Conservation (phyloP, 345 rosid species). For the Dipteronia sinensis region DNA sequence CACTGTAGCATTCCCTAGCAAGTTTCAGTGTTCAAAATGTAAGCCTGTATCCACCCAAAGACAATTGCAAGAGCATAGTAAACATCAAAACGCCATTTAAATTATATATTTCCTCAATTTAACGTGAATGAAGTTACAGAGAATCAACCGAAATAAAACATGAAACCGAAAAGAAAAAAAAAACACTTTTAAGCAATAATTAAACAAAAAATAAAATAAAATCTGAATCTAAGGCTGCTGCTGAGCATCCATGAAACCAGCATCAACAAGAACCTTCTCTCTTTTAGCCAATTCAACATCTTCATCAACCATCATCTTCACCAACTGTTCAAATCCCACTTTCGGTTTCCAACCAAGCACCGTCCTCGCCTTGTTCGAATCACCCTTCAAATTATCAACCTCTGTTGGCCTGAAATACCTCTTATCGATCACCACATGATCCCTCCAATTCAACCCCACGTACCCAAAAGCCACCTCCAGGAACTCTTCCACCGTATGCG, state of each 20-base stretch:
- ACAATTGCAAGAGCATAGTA: background rate
- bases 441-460: conserved; percentile 57
- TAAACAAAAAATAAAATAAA: background rate
- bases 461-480: conserved; percentile 76
- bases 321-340: conserved; percentile 80
- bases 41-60: background rate
- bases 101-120: background rate
- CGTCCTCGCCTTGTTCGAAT: conserved; percentile 55
- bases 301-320: conserved; percentile 93
- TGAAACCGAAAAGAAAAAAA: background rate
- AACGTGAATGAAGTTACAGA: background rate
- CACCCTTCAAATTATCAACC: conserved; percentile 64
- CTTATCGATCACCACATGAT: conserved; percentile 64
- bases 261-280: conserved; percentile 93
- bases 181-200: background rate
- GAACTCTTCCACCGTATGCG: conserved; percentile 91
- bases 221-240: conserved; percentile 64
- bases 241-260: conserved; percentile 83
- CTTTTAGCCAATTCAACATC: conserved; percentile 81
- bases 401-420: conserved; percentile 62
- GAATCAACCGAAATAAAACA: background rate
- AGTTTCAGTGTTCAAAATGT: background rate
- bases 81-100: background rate
- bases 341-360: conserved; percentile 76
- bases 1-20: background rate